phyloP scores from a whole-genome alignment of 768 basidiomycete genomes.

The Kwoniella pini region DNA sequence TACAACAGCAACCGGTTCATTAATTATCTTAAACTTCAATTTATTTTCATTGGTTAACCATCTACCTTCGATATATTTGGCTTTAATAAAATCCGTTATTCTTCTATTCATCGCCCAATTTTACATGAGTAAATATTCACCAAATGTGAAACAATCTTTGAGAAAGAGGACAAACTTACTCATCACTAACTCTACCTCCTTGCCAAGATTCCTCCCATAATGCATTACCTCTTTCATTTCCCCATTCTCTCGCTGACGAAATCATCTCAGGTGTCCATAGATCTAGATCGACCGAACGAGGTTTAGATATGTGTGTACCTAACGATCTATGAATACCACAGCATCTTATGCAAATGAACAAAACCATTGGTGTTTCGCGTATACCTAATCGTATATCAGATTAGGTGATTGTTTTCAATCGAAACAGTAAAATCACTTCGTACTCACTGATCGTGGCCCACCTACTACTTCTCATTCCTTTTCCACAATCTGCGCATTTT shows the following conservation, averaged over 20 bases:
- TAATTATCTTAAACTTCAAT: constrained; percentile 17
- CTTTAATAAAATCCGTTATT: constrained; percentile 42
- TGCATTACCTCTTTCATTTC: constrained; percentile 46
- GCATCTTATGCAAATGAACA: constrained; percentile 54
- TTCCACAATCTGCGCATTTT: constrained; percentile 53
- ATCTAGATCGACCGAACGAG: constrained; percentile 51
- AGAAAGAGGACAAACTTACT: constrained; percentile 35
- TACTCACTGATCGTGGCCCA: constrained; percentile 52
- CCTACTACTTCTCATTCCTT: constrained; percentile 44
- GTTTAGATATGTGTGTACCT: constrained; percentile 54
- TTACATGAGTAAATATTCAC: not conserved
- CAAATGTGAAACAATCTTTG: not conserved
- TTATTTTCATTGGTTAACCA: constrained; percentile 42
- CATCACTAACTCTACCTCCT: constrained; percentile 32
- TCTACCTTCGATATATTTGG: constrained; percentile 51
- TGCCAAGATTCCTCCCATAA: constrained; percentile 44
- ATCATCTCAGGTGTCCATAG: constrained; percentile 50
- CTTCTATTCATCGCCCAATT: too few relatives aligned
- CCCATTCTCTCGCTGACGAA: constrained; percentile 44
- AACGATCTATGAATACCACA: constrained; percentile 50
- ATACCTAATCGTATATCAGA: constrained; percentile 35
- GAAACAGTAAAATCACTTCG: not conserved
- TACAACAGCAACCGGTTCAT: not conserved
- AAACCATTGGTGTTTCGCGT: constrained; percentile 45
- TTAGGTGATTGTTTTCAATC: too few relatives aligned